These are phyloP conservation scores for Colletotrichum melonis DNA, from an alignment of 2,329 filamentous ascomycete species.

Conservation along the genomic window DNA sequence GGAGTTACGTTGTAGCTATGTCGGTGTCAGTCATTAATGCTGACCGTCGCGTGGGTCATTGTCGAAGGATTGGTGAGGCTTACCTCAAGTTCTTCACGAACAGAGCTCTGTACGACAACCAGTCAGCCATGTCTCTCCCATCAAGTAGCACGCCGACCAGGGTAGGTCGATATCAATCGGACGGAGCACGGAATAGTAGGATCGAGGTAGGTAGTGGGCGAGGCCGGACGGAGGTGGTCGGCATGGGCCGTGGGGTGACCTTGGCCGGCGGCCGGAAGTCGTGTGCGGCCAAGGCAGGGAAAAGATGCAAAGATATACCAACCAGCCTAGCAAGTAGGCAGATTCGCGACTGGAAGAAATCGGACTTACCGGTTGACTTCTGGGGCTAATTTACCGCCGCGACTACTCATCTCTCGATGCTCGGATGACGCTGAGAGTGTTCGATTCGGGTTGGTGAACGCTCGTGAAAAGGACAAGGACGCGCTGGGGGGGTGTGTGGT, in stretches of 20 bases:
- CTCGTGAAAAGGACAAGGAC: conserved; percentile 41
- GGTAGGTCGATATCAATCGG: background rate
- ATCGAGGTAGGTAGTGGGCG: background rate
- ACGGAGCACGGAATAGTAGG: background rate
- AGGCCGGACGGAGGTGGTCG: conserved; percentile 6
- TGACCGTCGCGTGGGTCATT: conserved; percentile 40
- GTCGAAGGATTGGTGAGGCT: conserved; percentile 65
- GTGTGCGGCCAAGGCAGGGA: conserved; percentile 20
- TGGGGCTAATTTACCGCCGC: conserved; percentile 95
- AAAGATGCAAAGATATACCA: conserved; percentile 15
- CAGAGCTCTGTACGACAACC: conserved; percentile 78
- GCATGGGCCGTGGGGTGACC: conserved; percentile 24
- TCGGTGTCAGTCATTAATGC: conserved; percentile 14
- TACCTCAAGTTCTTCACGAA: conserved; percentile 99
- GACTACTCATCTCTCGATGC: conserved; percentile 93
- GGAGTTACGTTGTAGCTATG: conserved; percentile 96
- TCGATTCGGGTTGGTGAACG: conserved; percentile 35
- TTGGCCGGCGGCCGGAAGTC: conserved; percentile 22
- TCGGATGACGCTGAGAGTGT: conserved; percentile 34
- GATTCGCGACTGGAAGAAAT: conserved; percentile 19
- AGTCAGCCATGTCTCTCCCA: conserved; percentile 45
- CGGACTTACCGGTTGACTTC: conserved; percentile 94
- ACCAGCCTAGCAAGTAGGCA: conserved; percentile 1
- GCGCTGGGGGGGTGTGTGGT: conserved; percentile 39
- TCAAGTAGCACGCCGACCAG: background rate